Evolutionary conservation across 768 basidiomycete genomes (phyloP).

Genomic region (Hirschioporus abietinus): DNA sequence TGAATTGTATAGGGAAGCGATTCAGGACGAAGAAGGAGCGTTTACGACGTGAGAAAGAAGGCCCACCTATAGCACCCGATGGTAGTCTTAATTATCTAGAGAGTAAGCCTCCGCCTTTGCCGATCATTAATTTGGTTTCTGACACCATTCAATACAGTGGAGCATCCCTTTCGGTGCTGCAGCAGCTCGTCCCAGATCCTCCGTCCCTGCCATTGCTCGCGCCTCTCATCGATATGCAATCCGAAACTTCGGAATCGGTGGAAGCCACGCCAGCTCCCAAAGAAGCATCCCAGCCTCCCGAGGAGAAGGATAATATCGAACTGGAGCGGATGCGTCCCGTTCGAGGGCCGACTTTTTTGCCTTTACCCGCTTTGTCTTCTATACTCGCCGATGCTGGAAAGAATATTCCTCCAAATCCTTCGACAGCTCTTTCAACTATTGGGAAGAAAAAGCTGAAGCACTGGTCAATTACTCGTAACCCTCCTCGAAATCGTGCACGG

Average conservation of each 20-base stretch:
- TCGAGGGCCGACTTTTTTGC: background rate
- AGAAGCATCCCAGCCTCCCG: background rate
- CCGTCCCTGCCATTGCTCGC: slow-evolving; percentile 49
- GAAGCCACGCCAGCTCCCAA: background rate
- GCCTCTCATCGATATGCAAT: slow-evolving; percentile 46
- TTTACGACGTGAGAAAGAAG: slow-evolving; percentile 68
- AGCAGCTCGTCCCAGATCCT: slow-evolving; percentile 54
- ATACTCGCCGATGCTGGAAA: background rate
- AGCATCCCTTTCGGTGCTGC: slow-evolving; percentile 73
- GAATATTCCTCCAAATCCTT: background rate
- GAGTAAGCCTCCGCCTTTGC: slow-evolving; percentile 36
- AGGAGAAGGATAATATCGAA: background rate
- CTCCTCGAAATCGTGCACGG: slow-evolving; percentile 29
- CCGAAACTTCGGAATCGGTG: background rate
- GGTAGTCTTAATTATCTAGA: slow-evolving; percentile 76
- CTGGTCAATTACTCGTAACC: slow-evolving; percentile 56
- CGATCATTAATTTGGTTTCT: background rate
- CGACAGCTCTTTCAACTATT: slow-evolving; percentile 5
- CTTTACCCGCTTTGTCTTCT: background rate
- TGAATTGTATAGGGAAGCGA: slow-evolving; percentile 49
- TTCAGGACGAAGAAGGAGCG: slow-evolving; percentile 81
- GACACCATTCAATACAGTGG: slow-evolving; percentile 42
- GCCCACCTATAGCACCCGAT: slow-evolving; percentile 64
- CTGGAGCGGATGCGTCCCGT: background rate
- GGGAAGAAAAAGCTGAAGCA: slow-evolving; percentile 41